These are phyloP conservation scores for Bertia moriformis DNA, from an alignment of 2,329 filamentous ascomycete species.

Conservation along the genomic window DNA sequence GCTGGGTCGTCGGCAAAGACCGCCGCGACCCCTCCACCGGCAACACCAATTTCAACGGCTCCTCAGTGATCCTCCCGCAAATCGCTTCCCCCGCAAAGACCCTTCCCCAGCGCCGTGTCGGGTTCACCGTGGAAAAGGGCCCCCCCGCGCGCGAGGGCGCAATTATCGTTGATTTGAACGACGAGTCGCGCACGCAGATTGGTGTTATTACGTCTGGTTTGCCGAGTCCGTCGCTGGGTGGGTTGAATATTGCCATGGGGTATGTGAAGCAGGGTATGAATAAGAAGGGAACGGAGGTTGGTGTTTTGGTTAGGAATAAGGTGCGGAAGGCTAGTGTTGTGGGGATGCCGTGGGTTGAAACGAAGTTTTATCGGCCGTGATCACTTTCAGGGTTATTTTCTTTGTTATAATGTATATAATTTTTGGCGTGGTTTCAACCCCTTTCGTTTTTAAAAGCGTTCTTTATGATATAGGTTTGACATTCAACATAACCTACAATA, in stretches of 20 bases:
- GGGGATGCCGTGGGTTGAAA: slow-evolving; percentile 60
- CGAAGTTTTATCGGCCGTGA: slow-evolving; percentile 34
- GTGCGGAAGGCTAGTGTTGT: slow-evolving; percentile 48
- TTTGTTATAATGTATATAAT: too few relatives aligned
- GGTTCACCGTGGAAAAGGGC: slow-evolving; percentile 42
- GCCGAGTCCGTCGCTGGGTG: slow-evolving; percentile 41
- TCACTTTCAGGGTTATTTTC: too few relatives aligned
- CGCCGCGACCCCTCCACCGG: slow-evolving; percentile 24
- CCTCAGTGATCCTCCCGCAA: slow-evolving; percentile 42
- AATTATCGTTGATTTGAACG: slow-evolving; percentile 27
- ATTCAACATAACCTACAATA: too few relatives aligned
- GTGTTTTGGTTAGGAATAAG: slow-evolving; percentile 52
- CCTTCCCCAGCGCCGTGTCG: slow-evolving; percentile 37
- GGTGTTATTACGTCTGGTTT: slow-evolving; percentile 50
- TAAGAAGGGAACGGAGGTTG: slow-evolving; percentile 53
- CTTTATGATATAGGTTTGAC: too few relatives aligned
- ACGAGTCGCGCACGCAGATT: slow-evolving; percentile 30
- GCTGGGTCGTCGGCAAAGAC: slow-evolving; percentile 50
- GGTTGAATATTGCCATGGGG: slow-evolving; percentile 8
- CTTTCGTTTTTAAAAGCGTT: neutral
- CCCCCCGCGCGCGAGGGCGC: slow-evolving; percentile 51
- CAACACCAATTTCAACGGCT: slow-evolving; percentile 42
- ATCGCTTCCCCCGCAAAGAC: slow-evolving; percentile 11
- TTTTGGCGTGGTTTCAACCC: neutral
- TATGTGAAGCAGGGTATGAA: slow-evolving; percentile 56